Percentiles rank a stretch among this genome's conserved stretches.
Evolutionary conservation across 129 eudicot species (phyloP).

Genomic region (Flaveria bidentis): DNA sequence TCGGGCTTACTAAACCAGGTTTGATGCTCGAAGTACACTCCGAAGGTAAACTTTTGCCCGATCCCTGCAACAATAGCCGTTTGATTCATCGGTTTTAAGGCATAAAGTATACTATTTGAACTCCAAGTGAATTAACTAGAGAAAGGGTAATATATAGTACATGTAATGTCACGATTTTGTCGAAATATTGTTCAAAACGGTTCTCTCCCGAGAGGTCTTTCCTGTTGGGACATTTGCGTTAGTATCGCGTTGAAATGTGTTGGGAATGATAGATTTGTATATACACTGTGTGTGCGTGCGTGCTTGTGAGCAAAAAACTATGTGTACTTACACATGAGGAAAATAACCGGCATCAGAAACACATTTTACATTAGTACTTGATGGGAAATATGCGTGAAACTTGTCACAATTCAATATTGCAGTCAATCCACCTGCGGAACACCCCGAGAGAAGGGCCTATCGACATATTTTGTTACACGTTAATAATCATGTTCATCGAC

Average conservation of each 20-base stretch:
- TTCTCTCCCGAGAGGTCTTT: conserved; percentile 36
- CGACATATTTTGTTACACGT: neutral
- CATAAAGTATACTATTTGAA: neutral
- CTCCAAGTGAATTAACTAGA: neutral
- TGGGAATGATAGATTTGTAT: neutral
- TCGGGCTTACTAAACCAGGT: conserved; percentile 38
- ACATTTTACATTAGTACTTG: conserved; percentile 39
- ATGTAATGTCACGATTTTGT: conserved; percentile 35
- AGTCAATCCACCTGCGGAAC: conserved; percentile 47
- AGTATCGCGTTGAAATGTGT: neutral
- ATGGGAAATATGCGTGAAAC: conserved; percentile 24
- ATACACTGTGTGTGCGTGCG: conserved; percentile 14
- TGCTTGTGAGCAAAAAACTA: neutral
- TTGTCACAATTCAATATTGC: conserved; percentile 40
- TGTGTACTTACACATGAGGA: conserved; percentile 35
- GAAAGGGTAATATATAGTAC: conserved; percentile 19
- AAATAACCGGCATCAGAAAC: conserved; percentile 45
- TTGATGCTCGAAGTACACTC: conserved; percentile 46
- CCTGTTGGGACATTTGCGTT: conserved; percentile 20
- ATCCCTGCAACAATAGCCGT: conserved; percentile 36
- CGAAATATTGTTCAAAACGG: conserved; percentile 26
- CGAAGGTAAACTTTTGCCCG: conserved; percentile 35
- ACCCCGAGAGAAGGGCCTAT: conserved; percentile 41
- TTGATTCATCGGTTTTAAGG: neutral
- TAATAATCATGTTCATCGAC: neutral